A percentile compares a stretch with the other conserved stretches of the same genome.
These are phyloP conservation scores for Monascus purpureus DNA, from an alignment of 495 filamentous ascomycete genomes.

Conservation along the genomic window DNA sequence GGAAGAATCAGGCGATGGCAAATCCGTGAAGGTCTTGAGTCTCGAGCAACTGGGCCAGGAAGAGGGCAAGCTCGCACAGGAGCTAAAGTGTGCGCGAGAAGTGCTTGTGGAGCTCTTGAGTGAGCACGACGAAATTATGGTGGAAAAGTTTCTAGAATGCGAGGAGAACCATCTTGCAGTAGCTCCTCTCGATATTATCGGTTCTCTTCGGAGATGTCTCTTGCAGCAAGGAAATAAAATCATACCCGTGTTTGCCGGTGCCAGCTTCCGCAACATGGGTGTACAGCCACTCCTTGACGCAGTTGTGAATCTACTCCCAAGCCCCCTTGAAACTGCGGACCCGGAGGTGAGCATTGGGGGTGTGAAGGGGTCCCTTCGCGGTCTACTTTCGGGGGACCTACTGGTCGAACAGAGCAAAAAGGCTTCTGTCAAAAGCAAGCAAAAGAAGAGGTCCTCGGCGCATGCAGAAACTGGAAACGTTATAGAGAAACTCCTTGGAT, in stretches of 20 bases:
- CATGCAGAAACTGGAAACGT: constrained; percentile 36
- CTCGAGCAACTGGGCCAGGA: constrained; percentile 37
- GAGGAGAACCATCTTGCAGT: constrained; percentile 61
- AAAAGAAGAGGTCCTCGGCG: constrained; percentile 20
- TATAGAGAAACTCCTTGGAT: constrained; percentile 52
- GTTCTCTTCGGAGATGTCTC: constrained; percentile 60
- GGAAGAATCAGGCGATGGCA: constrained; percentile 53
- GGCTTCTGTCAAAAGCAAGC: constrained; percentile 26
- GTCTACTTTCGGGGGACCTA: constrained; percentile 39
- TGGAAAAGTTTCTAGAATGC: constrained; percentile 67
- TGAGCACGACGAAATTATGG: constrained; percentile 73
- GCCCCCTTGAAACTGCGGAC: constrained; percentile 63
- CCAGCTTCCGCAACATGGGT: constrained; percentile 86
- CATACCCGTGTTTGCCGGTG: constrained; percentile 80
- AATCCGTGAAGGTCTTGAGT: constrained; percentile 35
- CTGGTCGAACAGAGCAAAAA: constrained; percentile 25
- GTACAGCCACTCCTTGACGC: constrained; percentile 88
- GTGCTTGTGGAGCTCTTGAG: constrained; percentile 72
- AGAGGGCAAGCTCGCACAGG: constrained; percentile 44
- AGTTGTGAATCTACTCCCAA: constrained; percentile 73
- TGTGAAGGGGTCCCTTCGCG: constrained; percentile 32
- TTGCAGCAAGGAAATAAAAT: constrained; percentile 40
- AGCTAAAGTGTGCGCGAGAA: constrained; percentile 61
- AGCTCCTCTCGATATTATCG: constrained; percentile 46
- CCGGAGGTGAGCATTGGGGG: constrained; percentile 58